Base-by-base conservation (phyloP, 495 filamentous ascomycete species). In the Chaetomium cochliodes region DNA sequence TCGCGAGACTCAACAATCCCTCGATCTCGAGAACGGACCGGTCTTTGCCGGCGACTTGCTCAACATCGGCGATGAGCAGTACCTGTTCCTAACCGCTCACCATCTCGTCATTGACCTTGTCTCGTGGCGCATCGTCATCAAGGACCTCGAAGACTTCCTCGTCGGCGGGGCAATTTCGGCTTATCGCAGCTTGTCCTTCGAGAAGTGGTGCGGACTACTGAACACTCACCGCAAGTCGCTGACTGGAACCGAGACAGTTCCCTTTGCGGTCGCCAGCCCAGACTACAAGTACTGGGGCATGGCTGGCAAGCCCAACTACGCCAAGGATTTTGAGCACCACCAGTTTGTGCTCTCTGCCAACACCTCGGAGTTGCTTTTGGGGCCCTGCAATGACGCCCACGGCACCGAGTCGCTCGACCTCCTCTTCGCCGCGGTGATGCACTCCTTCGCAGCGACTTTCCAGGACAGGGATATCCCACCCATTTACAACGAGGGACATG, bases 61-160 rank as follows among this genome's bases (percentile, higher is more conserved):
- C 42, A 47, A 55, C 37, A 37, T 53, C 12, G 54, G 42, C 2
- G 22, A 47, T 16, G 63, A 65, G 22, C 70, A 70, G 12, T 72
- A 77, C 49, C 53, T 81, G 0, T 85, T 81, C 11, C 70, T 87
- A 69, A 77, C 78, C 26, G 84, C 76, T 12, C 84, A 87, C 62
- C 85, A 87, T 65, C 61, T 85, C 7, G 80, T 86, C 7, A 76
- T 86, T 30, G 85, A 87, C 62, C 77, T 85, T 44, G 84, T 86
- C 7, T 87, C 85, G 0, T 87, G 84, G 85, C 74, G 82, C 20
- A 77, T 86, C 0, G 81, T 87, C 3, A 68, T 86, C 3, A 73
- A 83, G 58, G 85, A 87, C 49, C 46, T 87, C 47, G 84, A 86
- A 60, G 80, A 84, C 6, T 53, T 44, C 30, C 47, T 84, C 5